Percentiles rank a stretch among this genome's conserved stretches.
These are phyloP conservation scores for Prunus davidiana DNA, from an alignment of 306 rosid species.

Conservation along the genomic window DNA sequence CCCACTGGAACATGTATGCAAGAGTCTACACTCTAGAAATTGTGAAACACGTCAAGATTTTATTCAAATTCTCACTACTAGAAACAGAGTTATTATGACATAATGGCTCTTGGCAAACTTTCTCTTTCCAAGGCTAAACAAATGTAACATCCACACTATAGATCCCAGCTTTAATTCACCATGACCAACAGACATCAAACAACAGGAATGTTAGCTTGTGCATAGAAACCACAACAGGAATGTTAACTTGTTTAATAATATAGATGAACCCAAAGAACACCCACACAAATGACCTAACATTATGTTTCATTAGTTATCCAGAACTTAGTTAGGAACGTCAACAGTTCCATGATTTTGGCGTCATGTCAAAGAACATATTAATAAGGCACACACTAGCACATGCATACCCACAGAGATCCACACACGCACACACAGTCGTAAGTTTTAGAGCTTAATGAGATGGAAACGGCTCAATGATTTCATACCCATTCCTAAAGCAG, in stretches of 20 bases:
- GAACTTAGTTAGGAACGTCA: not conserved
- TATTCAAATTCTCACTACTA: not conserved
- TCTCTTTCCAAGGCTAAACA: not conserved
- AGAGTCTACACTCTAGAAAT: not conserved
- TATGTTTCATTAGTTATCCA: not conserved
- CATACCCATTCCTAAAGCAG: constrained; percentile 54
- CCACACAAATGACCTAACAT: not conserved
- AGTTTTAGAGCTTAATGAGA: not conserved
- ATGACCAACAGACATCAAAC: not conserved
- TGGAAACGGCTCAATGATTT: not conserved
- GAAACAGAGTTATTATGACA: not conserved
- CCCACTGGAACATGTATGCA: not conserved
- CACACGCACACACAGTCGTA: not conserved
- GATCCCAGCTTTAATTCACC: not conserved
- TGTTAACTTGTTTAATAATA: not conserved
- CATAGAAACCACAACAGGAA: not conserved
- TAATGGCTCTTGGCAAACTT: not conserved
- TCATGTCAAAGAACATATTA: not conserved
- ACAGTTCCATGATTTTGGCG: not conserved
- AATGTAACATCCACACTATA: not conserved
- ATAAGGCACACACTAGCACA: not conserved
- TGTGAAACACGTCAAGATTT: not conserved
- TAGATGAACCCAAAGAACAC: not conserved
- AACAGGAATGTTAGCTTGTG: too few species aligned
- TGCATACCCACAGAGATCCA: not conserved